These are phyloP conservation scores for Tardiomyces blankii DNA, from an alignment of 1,139 yeast genomes.

Conservation along the genomic window DNA sequence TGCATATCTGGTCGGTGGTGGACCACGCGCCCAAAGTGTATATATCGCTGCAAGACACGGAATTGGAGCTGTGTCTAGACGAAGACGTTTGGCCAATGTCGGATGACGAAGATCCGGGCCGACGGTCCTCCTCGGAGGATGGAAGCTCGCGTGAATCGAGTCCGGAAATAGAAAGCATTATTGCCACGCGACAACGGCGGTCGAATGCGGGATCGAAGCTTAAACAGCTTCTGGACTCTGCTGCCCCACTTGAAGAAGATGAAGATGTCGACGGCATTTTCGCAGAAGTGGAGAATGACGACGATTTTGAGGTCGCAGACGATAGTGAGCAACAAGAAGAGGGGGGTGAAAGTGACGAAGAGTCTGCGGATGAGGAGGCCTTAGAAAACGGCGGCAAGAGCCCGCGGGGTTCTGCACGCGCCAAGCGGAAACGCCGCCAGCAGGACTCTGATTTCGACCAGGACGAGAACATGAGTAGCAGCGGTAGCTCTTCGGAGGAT, in stretches of 20 bases:
- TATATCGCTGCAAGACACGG: too few species aligned
- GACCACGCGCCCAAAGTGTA: too few species aligned
- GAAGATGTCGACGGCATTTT: constrained; percentile 68
- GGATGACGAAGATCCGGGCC: background rate
- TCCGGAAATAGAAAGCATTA: constrained; percentile 35
- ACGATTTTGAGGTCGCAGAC: constrained; percentile 47
- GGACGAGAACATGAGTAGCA: constrained; percentile 6
- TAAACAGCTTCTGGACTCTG: constrained; percentile 61
- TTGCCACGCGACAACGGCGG: constrained; percentile 66
- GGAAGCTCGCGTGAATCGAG: background rate
- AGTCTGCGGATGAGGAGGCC: constrained; percentile 1
- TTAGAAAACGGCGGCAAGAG: constrained; percentile 9
- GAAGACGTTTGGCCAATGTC: background rate
- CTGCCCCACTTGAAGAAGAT: constrained; percentile 41
- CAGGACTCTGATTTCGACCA: constrained; percentile 15
- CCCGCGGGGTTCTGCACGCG: too few species aligned
- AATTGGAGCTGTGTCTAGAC: background rate
- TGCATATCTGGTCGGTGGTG: too few species aligned
- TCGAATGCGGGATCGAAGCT: constrained; percentile 86
- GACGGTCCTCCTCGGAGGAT: background rate
- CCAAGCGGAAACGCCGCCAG: background rate
- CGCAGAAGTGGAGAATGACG: constrained; percentile 77
- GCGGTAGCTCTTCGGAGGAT: constrained; percentile 7
- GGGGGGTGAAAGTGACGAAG: constrained; percentile 1
- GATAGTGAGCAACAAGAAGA: constrained; percentile 4